These are phyloP conservation scores for Phytomonas francai DNA, from an alignment of 208 protist species.

Conservation along the genomic window DNA sequence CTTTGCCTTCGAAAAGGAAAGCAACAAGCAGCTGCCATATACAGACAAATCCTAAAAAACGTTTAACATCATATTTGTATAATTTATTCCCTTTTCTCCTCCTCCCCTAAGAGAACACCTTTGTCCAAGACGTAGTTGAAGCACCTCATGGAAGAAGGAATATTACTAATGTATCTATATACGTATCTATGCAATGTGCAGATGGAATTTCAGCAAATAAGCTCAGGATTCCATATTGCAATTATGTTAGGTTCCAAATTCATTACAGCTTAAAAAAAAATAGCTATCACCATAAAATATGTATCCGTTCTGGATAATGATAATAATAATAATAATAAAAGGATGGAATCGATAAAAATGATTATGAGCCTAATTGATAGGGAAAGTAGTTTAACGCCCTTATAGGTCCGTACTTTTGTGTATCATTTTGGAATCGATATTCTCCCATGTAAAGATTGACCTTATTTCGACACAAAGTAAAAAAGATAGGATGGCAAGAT, in stretches of 20 bases:
- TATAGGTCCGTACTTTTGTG: constrained; percentile 10
- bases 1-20: constrained; percentile 76
- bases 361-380: background rate
- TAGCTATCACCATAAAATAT: background rate
- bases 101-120: background rate
- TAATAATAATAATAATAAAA: background rate
- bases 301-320: background rate
- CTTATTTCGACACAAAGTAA: constrained; percentile 3
- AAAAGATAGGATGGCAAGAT: constrained; percentile 35
- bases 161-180: constrained; percentile 1
- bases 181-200: constrained; percentile 4
- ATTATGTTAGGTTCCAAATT: background rate
- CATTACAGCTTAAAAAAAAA: background rate
- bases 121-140: constrained; percentile 4
- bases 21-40: constrained; percentile 24
- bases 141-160: constrained; percentile 6
- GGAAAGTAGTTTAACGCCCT: background rate
- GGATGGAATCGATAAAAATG: background rate
- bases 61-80: constrained; percentile 10
- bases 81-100: constrained; percentile 9
- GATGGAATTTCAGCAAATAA: background rate
- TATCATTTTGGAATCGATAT: constrained; percentile 10
- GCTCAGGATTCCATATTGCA: background rate
- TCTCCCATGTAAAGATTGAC: background rate
- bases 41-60: constrained; percentile 6